Base-by-base conservation (phyloP, 1,284 basidiomycete species). In the Boletus smithii region DNA sequence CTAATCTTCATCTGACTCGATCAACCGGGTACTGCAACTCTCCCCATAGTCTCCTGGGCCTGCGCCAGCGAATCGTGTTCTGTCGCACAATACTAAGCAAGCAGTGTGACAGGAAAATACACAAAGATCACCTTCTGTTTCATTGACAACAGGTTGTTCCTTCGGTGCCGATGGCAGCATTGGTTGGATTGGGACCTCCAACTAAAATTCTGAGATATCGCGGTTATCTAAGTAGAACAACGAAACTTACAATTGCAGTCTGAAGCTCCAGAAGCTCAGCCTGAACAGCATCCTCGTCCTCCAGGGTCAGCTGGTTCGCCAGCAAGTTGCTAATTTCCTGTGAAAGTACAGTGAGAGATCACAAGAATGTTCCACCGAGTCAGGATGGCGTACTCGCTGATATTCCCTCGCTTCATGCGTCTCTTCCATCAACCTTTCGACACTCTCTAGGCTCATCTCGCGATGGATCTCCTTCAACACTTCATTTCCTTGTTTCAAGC, bases 251-350 rank as follows among this genome's bases (percentile, higher is more conserved):
- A 42, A 77, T 70, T 59, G 86, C 83, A 22, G 67, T 68, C 63
- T 95, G 81, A 16, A 97, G 67, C 44, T 75, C 72, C 27, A 68
- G 73, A 30, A 97, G 73, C 63, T 99, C 95, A 4, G 73, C 73
- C 61, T 95, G 89, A 0, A 99, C 95, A 9, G 83, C 88, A 42
- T 97, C 94, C 64, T 99, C 95, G 48, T 99, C 97, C 46, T 95
- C 94, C 5, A 85, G 66, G 1, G 88, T 86, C 57, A 99, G 80
- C 27, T 75, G 83, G 53, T 87, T 88, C 30, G 86, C 80, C 14
- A 99, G 74, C 73, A 95, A 83, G 63, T 92, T 86, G 59, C 89
- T 82, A 53, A 99, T 88, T 79, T 99, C 95, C 92, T 93, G 60
- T 41, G 18, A 32, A 40, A 37, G 33, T 46, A 42, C 44, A 31